These are phyloP conservation scores for Penicillium nordicum DNA, from an alignment of 2,329 filamentous ascomycete genomes.

Conservation along the genomic window DNA sequence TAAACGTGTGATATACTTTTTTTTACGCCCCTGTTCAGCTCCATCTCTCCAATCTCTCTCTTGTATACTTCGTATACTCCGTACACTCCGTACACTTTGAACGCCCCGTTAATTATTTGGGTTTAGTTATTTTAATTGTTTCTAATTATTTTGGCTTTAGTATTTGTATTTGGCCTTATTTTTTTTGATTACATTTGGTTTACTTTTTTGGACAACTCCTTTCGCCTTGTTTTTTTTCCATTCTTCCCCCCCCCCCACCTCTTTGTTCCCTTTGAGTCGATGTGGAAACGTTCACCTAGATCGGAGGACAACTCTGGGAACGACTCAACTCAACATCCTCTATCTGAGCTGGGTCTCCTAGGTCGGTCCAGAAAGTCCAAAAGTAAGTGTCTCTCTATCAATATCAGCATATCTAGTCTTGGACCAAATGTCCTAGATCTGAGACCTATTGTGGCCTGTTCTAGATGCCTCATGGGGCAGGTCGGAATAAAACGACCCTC, in stretches of 20 bases:
- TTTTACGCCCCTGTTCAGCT: conserved; percentile 1
- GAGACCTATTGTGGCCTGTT: conserved; percentile 13
- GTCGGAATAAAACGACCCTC: not conserved
- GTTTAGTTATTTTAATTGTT: not conserved
- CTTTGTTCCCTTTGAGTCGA: conserved; percentile 23
- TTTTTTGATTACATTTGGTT: not conserved
- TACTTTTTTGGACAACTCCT: conserved; percentile 3
- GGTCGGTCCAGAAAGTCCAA: conserved; percentile 36
- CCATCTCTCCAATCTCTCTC: not conserved
- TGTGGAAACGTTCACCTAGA: conserved; percentile 44
- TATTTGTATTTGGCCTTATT: no score
- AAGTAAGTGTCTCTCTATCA: conserved; percentile 13
- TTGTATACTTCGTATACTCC: not conserved
- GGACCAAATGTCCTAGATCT: conserved; percentile 17
- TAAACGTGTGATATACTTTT: not conserved
- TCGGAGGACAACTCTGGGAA: conserved; percentile 38
- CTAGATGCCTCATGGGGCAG: not conserved
- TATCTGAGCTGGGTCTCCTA: conserved; percentile 35
- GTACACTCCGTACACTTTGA: not conserved
- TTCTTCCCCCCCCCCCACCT: conserved; percentile 11
- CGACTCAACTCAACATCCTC: conserved; percentile 33
- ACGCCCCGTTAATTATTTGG: not conserved
- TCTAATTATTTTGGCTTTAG: not conserved
- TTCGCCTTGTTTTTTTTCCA: conserved; percentile 7
- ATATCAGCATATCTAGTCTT: not conserved